Conservation (phyloP, 2,329 filamentous ascomycete species). For the Samsoniella hepiali region DNA sequence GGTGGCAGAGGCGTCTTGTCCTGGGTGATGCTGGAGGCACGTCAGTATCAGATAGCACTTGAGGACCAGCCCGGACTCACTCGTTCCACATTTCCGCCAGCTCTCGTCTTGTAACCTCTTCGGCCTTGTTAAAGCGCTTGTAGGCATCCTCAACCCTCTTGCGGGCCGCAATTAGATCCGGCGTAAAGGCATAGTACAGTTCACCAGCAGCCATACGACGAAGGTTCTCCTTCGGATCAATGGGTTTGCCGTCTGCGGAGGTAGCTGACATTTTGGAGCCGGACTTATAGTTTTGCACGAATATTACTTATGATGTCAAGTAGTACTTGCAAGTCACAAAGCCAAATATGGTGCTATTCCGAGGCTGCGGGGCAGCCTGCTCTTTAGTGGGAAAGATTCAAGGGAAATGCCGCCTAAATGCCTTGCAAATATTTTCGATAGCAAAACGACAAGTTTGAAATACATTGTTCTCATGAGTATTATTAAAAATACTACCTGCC, state of each 20-base stretch:
- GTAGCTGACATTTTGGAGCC: slow-evolving; percentile 7
- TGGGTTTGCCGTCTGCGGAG: slow-evolving; percentile 13
- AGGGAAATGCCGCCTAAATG: background rate
- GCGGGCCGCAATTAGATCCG: slow-evolving; percentile 61
- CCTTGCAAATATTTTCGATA: background rate
- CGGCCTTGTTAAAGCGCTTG: slow-evolving; percentile 59
- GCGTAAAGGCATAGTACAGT: slow-evolving; percentile 69
- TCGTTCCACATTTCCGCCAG: slow-evolving; percentile 66
- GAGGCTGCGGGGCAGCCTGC: background rate
- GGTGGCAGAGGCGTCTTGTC: slow-evolving; percentile 64
- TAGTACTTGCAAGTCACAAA: background rate
- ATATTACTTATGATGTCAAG: background rate
- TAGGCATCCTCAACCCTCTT: slow-evolving; percentile 58
- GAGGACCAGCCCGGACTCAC: slow-evolving; percentile 45
- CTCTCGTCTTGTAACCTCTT: slow-evolving; percentile 55
- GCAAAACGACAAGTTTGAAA: background rate
- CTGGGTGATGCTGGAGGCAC: slow-evolving; percentile 51
- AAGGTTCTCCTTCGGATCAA: slow-evolving; percentile 40
- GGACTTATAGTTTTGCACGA: background rate
- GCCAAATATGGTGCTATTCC: background rate
- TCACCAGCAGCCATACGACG: slow-evolving; percentile 61
- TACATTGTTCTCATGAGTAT: background rate
- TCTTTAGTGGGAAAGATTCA: background rate
- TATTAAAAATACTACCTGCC: background rate
- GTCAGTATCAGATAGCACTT: background rate